Conservation (phyloP, 176 grass and related monocot species). For the Eleusine indica region DNA sequence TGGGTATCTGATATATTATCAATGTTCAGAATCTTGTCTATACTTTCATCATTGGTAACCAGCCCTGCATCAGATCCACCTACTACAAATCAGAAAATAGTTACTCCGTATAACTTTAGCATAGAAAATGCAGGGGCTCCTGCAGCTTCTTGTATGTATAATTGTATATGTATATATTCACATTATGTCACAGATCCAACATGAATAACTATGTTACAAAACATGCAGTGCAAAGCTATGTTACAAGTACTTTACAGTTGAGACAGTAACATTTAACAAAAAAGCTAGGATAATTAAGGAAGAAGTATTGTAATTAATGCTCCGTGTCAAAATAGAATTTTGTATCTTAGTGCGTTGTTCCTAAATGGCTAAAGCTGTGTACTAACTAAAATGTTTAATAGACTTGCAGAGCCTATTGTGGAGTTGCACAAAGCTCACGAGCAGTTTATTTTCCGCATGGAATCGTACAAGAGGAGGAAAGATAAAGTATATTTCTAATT, state of each 20-base stretch:
- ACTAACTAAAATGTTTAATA: slow-evolving; percentile 45
- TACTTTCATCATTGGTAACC: slow-evolving; percentile 22
- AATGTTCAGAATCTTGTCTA: not conserved
- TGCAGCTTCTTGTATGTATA: not conserved
- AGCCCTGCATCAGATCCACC: not conserved
- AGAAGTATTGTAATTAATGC: not conserved
- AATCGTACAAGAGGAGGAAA: slow-evolving; percentile 70
- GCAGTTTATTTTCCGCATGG: slow-evolving; percentile 70
- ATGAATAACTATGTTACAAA: not conserved
- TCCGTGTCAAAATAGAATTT: not conserved
- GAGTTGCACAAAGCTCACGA: slow-evolving; percentile 81
- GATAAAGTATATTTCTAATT: slow-evolving; percentile 54
- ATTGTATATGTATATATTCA: too few species aligned
- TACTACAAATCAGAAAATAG: not conserved
- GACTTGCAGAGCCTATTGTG: slow-evolving; percentile 78
- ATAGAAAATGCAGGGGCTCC: not conserved
- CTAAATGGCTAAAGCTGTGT: slow-evolving; percentile 6
- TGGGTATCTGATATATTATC: not conserved
- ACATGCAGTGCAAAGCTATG: not conserved
- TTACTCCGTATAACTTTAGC: not conserved
- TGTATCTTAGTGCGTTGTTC: not conserved
- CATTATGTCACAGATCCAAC: not conserved
- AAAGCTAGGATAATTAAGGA: not conserved
- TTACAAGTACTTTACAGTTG: not conserved
- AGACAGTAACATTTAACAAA: not conserved